phyloP scores from a whole-genome alignment of 2,329 filamentous ascomycete genomes.

The Sporothrix mexicana region DNA sequence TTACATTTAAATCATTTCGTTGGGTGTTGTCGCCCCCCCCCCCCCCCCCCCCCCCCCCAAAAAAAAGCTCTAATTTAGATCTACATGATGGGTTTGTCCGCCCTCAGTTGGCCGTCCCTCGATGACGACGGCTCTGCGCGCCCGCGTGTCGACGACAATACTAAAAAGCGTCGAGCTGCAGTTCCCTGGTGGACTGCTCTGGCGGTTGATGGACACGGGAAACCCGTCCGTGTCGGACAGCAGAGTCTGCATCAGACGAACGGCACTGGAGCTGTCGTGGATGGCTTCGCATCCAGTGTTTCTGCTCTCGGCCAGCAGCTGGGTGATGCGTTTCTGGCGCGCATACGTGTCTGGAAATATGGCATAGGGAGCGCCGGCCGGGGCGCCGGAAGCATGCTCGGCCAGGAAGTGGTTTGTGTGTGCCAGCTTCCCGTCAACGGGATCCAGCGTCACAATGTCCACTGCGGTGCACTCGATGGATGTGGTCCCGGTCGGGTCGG shows the following conservation, averaged over 20 bases:
- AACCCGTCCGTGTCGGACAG: not conserved
- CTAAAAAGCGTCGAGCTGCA: not conserved
- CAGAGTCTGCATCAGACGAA: not conserved
- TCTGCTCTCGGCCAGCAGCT: not conserved
- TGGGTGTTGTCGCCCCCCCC: no score
- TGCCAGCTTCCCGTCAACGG: no score
- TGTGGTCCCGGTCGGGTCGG: constrained; percentile 14
- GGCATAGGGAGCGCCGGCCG: not conserved
- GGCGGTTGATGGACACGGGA: not conserved
- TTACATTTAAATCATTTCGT: no score
- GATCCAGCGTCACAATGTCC: no score
- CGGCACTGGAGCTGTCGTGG: not conserved
- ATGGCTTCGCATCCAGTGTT: not conserved
- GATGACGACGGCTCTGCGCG: not conserved
- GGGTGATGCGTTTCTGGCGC: not conserved
- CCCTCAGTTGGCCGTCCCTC: not conserved
- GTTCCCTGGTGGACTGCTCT: not conserved
- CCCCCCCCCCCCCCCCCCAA: no score
- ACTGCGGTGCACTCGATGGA: constrained; percentile 18
- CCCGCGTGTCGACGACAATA: not conserved
- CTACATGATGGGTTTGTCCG: not conserved
- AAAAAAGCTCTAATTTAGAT: no score
- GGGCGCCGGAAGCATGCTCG: not conserved
- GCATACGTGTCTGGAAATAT: not conserved
- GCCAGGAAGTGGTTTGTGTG: no score